Evolutionary conservation across 1,284 basidiomycete genomes (phyloP), one percentile per base, ranked within the genome.

Genomic region (Ustilago loliicola): DNA sequence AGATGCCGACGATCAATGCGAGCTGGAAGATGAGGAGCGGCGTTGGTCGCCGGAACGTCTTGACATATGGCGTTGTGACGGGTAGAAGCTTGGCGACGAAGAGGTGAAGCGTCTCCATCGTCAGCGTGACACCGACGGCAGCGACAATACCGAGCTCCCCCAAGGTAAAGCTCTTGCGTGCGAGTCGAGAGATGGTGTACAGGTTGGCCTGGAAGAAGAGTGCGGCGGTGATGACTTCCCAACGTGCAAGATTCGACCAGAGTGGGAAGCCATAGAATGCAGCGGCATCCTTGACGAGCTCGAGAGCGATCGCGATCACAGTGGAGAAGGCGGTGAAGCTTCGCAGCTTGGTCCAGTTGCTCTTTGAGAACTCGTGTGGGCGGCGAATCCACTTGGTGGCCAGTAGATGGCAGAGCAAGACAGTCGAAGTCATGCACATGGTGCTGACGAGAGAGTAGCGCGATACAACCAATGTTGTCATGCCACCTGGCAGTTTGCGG

Each of bases 1-100:
- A 91, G 0, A 95, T 93, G 29, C 97, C 97, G 10, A 93, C 94
- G 55, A 99, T 93, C 40, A 99, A 90, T 0, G 97, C 95, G 47
- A 96, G 90, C 86, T 99, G 97, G 86, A 95, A 96, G 55, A 93
- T 91, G 54, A 99, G 89, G 13, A 99, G 89, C 3, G 96, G 95
- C 0, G 94, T 97, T 2, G 97, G 96, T 1, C 95, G 89, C 38
- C 97, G 92, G 86, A 94, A 98, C 0, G 95, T 96, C 86, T 94
- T 94, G 89, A 96, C 92, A 86, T 92, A 95, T 1, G 91, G 90
- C n/a, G 94, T 94, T 8, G 91, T 90, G 55, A 72, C 60, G 0
- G 79, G 82, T 34, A 71, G 69, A 29, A 82, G 57, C 71, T 80
- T 84, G 40, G 83, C 77, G 15, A 79, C 66, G 3, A 83, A 84